phyloP scores from a whole-genome alignment of 2,329 filamentous ascomycete species.

The Diaporthe amygdali region DNA sequence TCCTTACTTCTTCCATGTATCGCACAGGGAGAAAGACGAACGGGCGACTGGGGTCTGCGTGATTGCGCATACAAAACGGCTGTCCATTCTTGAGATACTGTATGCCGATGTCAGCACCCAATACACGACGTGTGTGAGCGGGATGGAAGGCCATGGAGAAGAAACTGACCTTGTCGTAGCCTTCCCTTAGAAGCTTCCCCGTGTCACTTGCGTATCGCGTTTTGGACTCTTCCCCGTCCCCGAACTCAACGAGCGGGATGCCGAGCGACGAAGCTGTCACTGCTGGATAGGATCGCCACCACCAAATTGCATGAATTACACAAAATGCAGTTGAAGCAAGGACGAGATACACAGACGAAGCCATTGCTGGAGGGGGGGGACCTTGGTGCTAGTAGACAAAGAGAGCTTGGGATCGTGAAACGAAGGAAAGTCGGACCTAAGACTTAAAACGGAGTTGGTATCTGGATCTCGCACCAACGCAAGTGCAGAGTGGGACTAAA shows the following conservation, averaged over 20 bases:
- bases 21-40: neutral
- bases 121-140: neutral
- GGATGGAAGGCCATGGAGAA: neutral
- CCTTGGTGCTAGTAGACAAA: slow-evolving; percentile 39
- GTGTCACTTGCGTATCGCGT: slow-evolving; percentile 9
- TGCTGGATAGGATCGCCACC: slow-evolving; percentile 52
- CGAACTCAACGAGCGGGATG: neutral
- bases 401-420: neutral
- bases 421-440: neutral
- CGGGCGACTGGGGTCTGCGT: neutral
- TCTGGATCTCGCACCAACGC: neutral
- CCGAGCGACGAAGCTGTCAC: neutral
- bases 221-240: neutral
- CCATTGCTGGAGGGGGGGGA: slow-evolving; percentile 40
- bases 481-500: neutral
- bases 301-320: slow-evolving; percentile 63
- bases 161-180: neutral
- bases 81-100: neutral
- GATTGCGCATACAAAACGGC: neutral
- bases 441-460: neutral
- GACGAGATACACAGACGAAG: slow-evolving; percentile 27
- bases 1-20: slow-evolving; percentile 12
- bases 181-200: neutral
- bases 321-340: slow-evolving; percentile 48
- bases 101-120: neutral